Base-by-base conservation (phyloP, 2,329 filamentous ascomycete species). In the Diplocarpon mali region DNA sequence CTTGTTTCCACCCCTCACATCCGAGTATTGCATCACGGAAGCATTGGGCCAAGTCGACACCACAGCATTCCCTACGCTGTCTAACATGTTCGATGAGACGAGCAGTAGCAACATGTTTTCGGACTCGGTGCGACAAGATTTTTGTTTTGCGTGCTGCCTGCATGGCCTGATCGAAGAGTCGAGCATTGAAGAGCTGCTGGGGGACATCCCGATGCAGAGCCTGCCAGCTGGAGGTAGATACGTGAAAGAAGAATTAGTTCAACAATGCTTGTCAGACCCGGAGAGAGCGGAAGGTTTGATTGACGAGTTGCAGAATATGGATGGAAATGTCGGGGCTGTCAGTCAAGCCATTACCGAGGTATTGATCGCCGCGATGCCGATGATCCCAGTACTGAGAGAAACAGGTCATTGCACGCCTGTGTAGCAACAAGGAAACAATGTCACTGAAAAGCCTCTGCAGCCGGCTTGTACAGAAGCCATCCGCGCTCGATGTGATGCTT, bases 281-380 rank as follows among this genome's bases (percentile, higher is more conserved):
- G 83, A 87, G 49, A 78, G 80, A 51, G 78, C 85, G 1, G 83
- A 88, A 53, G 75, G 80, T 35, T 70, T 94, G 28, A 77, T 95
- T 34, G 76, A 80, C 32, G 87, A 94, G 56, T 70, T 98, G 17
- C 87, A 95, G 45, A 83, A 82, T 40, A 88, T 92, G 73, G 86
- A 94, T 57, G 90, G 90, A 1, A 95, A 95, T 62, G 86, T 86
- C 2, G 87, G 85, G 2, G 86, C 87, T 2, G 85, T 93, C 14
- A 84, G 83, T 40, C 79, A 82, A 48, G 89, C 88, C 2, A 69
- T 89, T 36, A 76, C 80, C 32, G 83, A 86, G 67, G 80, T 48
- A 42, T 3, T 15, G 14, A n/a, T 28, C 13, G 30, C 6, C n/a
- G 36, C 34, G 31, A n/a, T n/a, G 20, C 2, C 5, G 11, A 14